Evolutionary conservation across 73 alveolate species (phyloP).

Genomic region (Paramecium tetraurelia): DNA sequence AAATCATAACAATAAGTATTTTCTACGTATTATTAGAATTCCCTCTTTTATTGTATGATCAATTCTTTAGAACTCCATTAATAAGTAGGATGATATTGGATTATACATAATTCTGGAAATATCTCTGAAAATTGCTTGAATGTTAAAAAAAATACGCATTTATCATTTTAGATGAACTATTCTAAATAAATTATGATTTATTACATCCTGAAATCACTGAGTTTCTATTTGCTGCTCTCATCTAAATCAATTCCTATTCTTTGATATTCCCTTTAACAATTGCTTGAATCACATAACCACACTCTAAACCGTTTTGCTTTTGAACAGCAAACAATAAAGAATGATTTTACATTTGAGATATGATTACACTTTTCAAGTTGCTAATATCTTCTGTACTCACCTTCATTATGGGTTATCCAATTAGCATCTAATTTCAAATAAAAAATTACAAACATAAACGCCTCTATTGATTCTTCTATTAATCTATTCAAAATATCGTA

Average conservation of each 20-base stretch:
- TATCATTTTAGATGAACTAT: background rate
- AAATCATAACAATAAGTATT: background rate
- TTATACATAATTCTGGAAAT: background rate
- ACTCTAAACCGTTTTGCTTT: background rate
- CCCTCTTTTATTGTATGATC: background rate
- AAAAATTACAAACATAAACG: background rate
- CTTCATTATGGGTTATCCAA: background rate
- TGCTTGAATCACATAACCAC: background rate
- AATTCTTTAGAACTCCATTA: background rate
- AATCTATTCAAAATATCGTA: background rate
- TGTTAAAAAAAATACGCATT: background rate
- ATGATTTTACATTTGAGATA: background rate
- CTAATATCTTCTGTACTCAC: background rate
- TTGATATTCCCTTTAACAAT: background rate
- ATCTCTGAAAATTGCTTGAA: background rate
- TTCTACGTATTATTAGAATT: background rate
- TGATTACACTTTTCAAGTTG: background rate
- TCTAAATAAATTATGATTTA: background rate
- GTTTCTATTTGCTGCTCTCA: background rate
- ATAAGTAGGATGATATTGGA: background rate
- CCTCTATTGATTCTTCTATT: background rate
- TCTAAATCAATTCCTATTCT: background rate
- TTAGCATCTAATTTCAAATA: background rate
- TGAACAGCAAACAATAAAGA: background rate
- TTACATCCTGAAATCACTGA: background rate